phyloP scores from a whole-genome alignment of 495 filamentous ascomycete genomes.

The Neurospora sublineolata region DNA sequence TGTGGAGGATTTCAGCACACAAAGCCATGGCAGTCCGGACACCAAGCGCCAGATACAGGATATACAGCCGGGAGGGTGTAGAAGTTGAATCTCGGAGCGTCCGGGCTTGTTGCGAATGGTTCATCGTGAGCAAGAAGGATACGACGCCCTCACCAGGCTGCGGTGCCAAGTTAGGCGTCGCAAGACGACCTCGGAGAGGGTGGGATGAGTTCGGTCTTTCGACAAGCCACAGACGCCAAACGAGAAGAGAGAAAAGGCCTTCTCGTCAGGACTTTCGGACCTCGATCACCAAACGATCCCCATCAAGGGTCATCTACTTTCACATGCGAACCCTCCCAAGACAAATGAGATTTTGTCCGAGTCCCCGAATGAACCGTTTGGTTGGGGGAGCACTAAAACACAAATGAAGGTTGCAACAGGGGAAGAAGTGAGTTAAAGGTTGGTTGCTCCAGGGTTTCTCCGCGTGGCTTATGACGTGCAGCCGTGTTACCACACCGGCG shows the following conservation, averaged over 20 bases:
- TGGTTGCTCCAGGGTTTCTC: slow-evolving; percentile 11
- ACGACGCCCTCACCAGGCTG: not conserved
- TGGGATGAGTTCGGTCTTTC: not conserved
- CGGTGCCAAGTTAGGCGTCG: not conserved
- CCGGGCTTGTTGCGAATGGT: not conserved
- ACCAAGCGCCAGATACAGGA: slow-evolving; percentile 27
- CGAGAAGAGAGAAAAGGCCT: not conserved
- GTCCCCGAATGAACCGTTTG: not conserved
- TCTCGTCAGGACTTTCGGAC: not conserved
- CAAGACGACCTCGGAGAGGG: not conserved
- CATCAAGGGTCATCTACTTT: not conserved
- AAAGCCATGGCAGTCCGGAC: not conserved
- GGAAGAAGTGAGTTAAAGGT: not conserved
- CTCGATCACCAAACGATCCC: not conserved
- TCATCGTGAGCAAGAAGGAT: not conserved
- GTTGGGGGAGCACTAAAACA: not conserved
- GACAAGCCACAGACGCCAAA: not conserved
- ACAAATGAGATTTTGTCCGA: not conserved
- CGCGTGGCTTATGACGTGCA: slow-evolving; percentile 19
- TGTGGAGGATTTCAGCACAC: not conserved
- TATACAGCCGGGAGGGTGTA: slow-evolving; percentile 39
- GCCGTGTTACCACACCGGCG: not conserved
- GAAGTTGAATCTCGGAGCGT: slow-evolving; percentile 40
- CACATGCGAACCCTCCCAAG: not conserved
- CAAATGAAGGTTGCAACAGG: not conserved